Evolutionary conservation across 2,329 filamentous ascomycete species (phyloP).

Genomic region (Stachybotrys chlorohalonatus): DNA sequence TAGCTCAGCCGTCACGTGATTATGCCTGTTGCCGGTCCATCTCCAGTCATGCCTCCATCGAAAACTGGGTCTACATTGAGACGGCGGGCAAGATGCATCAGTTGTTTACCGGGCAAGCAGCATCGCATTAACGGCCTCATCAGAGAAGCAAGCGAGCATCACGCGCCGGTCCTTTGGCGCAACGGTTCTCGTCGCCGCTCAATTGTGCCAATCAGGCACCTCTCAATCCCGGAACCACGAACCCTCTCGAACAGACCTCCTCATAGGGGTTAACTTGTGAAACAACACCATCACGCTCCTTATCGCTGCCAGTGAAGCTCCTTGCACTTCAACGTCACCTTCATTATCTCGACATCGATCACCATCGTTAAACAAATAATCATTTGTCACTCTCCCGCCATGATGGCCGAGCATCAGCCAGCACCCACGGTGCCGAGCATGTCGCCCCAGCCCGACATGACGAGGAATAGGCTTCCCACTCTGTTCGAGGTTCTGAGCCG

Average conservation of each 20-base stretch:
- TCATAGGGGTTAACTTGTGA: not conserved
- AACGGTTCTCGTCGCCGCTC: not conserved
- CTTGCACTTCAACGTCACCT: not conserved
- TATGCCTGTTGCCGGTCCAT: slow-evolving; percentile 1
- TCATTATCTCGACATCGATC: not conserved
- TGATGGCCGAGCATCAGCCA: slow-evolving; percentile 18
- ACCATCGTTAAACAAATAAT: not conserved
- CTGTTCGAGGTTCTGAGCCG: slow-evolving; percentile 93
- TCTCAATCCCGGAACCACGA: not conserved
- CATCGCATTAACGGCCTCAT: not conserved
- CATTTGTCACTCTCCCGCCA: not conserved
- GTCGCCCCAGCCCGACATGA: slow-evolving; percentile 49
- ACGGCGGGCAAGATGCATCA: slow-evolving; percentile 1
- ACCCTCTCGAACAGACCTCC: not conserved
- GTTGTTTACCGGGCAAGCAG: not conserved
- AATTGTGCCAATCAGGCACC: not conserved
- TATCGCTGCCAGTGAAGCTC: not conserved
- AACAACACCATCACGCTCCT: not conserved
- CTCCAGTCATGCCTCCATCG: slow-evolving; percentile 6
- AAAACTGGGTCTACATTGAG: slow-evolving; percentile 9
- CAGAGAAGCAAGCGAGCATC: not conserved
- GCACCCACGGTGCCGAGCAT: slow-evolving; percentile 26
- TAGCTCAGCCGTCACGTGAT: slow-evolving; percentile 16
- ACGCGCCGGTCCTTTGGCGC: not conserved
- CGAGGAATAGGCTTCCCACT: slow-evolving; percentile 80